phyloP scores from a whole-genome alignment of 805 yeast genomes.

The Myxozyma mucilagina region DNA sequence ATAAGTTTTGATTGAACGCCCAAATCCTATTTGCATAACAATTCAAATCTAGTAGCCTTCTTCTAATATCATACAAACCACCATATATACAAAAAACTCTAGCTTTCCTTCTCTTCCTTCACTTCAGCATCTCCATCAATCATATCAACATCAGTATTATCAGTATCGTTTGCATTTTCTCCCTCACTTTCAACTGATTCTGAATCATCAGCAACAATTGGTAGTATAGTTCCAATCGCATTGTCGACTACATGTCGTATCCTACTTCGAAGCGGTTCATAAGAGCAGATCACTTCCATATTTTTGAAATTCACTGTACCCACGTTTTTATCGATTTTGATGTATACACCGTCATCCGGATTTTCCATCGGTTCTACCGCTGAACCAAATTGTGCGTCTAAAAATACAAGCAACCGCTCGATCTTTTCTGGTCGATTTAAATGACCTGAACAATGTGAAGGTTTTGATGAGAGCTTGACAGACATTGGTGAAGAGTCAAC shows the following conservation, averaged over 20 bases:
- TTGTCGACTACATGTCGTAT: conserved; percentile 76
- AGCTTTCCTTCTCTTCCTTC: neutral
- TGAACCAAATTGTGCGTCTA: conserved; percentile 88
- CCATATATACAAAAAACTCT: neutral
- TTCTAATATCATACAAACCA: neutral
- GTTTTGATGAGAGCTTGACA: conserved; percentile 54
- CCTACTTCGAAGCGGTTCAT: conserved; percentile 76
- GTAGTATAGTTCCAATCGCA: conserved; percentile 80
- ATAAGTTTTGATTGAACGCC: no score
- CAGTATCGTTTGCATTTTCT: neutral
- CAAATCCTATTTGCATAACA: no score
- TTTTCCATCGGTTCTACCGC: conserved; percentile 43
- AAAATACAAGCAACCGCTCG: conserved; percentile 58
- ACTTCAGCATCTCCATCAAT: neutral
- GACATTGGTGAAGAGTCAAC: conserved; percentile 96
- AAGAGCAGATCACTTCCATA: conserved; percentile 68
- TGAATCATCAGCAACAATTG: conserved; percentile 39
- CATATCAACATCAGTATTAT: neutral
- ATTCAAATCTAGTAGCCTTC: neutral
- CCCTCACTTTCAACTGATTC: neutral
- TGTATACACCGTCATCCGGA: conserved; percentile 49
- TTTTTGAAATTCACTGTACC: conserved; percentile 68
- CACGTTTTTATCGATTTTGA: conserved; percentile 71
- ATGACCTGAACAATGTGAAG: conserved; percentile 35
- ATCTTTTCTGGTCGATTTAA: conserved; percentile 32